Percentiles rank a stretch among this genome's conserved stretches.
These are phyloP conservation scores for Ceratocystis diversiconidia DNA, from an alignment of 2,329 filamentous ascomycete genomes.

Conservation along the genomic window DNA sequence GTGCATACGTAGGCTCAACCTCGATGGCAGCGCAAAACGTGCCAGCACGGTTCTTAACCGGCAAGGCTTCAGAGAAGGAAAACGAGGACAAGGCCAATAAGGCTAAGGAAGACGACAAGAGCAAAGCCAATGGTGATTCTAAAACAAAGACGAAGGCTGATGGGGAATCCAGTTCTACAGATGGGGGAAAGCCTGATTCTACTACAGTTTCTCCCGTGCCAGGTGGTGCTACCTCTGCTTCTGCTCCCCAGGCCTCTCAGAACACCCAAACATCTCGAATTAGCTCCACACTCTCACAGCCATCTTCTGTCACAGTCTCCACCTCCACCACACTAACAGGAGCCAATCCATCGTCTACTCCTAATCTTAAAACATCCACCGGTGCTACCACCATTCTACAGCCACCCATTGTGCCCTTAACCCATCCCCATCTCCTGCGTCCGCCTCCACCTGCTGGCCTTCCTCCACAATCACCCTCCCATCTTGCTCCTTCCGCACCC, in stretches of 20 bases:
- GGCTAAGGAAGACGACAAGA: background rate
- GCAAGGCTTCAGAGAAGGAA: background rate
- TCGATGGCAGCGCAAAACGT: slow-evolving; percentile 58
- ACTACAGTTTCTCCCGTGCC: background rate
- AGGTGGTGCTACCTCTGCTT: background rate
- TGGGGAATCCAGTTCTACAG: background rate
- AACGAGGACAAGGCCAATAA: background rate
- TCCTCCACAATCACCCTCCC: background rate
- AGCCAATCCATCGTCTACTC: background rate
- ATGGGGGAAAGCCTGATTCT: background rate
- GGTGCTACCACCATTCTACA: slow-evolving; percentile 8
- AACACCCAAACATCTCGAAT: background rate
- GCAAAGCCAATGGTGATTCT: background rate
- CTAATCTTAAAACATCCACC: background rate
- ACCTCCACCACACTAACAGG: background rate
- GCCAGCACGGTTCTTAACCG: slow-evolving; percentile 53
- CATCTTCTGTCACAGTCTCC: background rate
- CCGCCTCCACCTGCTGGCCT: slow-evolving; percentile 15
- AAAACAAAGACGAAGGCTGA: background rate
- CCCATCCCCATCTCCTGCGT: slow-evolving; percentile 10
- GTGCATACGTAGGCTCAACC: slow-evolving; percentile 65
- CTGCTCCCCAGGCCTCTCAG: background rate
- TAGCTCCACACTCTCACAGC: background rate
- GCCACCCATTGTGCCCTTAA: slow-evolving; percentile 11
- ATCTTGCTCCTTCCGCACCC: background rate